These are phyloP conservation scores for Trametes versicolor DNA, from an alignment of 1,284 basidiomycete species.

Conservation along the genomic window DNA sequence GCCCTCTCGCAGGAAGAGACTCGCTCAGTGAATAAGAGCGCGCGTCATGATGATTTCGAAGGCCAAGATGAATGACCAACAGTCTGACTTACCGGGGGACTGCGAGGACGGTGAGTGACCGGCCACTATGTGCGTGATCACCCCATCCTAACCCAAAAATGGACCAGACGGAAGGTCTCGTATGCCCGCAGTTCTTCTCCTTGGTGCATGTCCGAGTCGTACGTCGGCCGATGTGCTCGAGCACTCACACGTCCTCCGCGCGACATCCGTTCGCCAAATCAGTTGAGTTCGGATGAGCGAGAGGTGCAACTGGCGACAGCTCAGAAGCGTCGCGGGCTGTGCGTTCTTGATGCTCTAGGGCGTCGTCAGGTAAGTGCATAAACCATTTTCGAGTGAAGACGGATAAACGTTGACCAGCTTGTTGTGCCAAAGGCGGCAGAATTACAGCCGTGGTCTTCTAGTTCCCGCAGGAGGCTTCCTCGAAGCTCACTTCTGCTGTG, in stretches of 20 bases:
- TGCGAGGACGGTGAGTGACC: not conserved
- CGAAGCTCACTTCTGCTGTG: not conserved
- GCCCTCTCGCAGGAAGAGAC: not conserved
- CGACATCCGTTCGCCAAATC: not conserved
- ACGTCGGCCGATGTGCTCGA: not conserved
- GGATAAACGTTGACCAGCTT: not conserved
- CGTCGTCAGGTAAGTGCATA: not conserved
- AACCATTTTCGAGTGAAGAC: not conserved
- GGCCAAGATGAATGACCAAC: too few species aligned
- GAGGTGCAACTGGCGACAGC: too few species aligned
- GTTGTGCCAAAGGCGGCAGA: not conserved
- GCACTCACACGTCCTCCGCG: conserved; percentile 1
- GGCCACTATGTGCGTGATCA: not conserved
- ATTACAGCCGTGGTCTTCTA: not conserved
- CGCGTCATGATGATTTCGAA: not conserved
- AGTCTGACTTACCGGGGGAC: not conserved
- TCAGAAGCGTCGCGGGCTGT: not conserved
- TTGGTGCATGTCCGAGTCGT: not conserved
- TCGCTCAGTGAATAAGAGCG: not conserved
- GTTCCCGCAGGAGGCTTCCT: not conserved
- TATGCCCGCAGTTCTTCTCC: not conserved
- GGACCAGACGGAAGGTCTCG: not conserved
- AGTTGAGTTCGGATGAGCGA: not conserved
- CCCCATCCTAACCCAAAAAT: not conserved
- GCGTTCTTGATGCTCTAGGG: not conserved